Base-by-base conservation (phyloP, 1,284 basidiomycete genomes). In the Quambalaria eucalypti region DNA sequence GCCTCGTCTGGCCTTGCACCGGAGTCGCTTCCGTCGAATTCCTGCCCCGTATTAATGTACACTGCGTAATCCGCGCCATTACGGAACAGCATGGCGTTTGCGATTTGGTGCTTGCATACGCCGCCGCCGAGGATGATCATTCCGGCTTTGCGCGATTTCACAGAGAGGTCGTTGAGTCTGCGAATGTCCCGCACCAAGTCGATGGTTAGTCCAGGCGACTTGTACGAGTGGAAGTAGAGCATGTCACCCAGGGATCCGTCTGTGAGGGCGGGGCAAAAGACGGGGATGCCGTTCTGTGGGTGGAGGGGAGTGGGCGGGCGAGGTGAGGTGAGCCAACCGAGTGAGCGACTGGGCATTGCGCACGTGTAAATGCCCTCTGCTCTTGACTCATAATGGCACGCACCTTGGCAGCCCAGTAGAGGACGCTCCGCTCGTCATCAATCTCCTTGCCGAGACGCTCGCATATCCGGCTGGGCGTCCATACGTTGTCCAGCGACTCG, bases 81-180 rank as follows among this genome's bases (percentile, higher is more conserved):
- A 36, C 93, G 84, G 73, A 98, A 96, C 23, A 99, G 80, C 95
- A 99, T 97, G 1, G 93, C 92, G 72, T 99, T 99, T 16, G 92
- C 92, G 56, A 99, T 96, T 74, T 98, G 95, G 76, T 98, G 95
- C 77, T 98, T 99, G 81, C 93, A 97, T 7, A 99, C 93, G 1
- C 95, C 95, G 14, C 95, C 95, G 12, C 95, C 95, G 6, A 98
- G 83, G 55, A 99, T 86, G 69, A 98, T 92, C 90, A 98, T 98
- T 2, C 95, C 95, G 4, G 95, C 95, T 77, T 92, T 93, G 63
- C 84, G 85, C 29, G 91, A 86, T 65, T 84, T 86, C 56, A 96
- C 83, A 12, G 88, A 85, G 28, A 90, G 79, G 76, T 98, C 92
- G 77, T 99, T 98, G 38, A 98, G 78, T 26, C 83, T 80, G 42